Percentiles rank a stretch among this genome's conserved stretches.
Conservation (phyloP, 805 yeast species). For the Wickerhamiella nectarea region DNA sequence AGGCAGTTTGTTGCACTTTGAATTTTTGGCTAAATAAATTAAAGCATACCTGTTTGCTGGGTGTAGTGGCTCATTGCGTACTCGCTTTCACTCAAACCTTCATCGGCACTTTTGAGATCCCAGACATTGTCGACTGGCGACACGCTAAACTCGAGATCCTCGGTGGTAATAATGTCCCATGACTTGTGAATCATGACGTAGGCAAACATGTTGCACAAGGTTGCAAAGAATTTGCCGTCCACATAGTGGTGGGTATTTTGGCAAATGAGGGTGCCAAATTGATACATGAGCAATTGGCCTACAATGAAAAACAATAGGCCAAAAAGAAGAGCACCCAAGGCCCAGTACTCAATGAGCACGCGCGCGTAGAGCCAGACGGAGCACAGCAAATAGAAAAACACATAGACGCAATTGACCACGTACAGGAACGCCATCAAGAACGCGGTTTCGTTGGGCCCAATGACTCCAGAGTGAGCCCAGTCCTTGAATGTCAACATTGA, state of each 20-base stretch:
- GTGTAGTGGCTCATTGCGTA: conserved; percentile 27
- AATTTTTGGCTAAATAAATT: too few species aligned
- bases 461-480: conserved; percentile 34
- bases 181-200: conserved; percentile 91
- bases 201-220: conserved; percentile 65
- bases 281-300: conserved; percentile 71
- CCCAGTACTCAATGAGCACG: conserved; percentile 72
- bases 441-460: conserved; percentile 42
- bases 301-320: conserved; percentile 60
- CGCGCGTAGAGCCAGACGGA: conserved; percentile 45
- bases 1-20: too few species aligned
- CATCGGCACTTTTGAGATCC: conserved; percentile 26
- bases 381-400: conserved; percentile 54
- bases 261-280: conserved; percentile 54
- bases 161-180: conserved; percentile 93
- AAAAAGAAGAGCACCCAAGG: conserved; percentile 66
- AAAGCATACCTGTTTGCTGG: conserved; percentile 15
- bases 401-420: conserved; percentile 53
- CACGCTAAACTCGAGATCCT: conserved; percentile 85
- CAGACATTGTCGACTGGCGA: conserved; percentile 35
- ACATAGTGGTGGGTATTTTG: conserved; percentile 64
- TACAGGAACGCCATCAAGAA: conserved; percentile 59
- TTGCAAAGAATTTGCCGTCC: conserved; percentile 80
- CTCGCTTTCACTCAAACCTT: conserved; percentile 22
- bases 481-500: conserved; percentile 57